Evolutionary conservation across 2,329 filamentous ascomycete genomes (phyloP).

Genomic region (Elsinoe perseae): DNA sequence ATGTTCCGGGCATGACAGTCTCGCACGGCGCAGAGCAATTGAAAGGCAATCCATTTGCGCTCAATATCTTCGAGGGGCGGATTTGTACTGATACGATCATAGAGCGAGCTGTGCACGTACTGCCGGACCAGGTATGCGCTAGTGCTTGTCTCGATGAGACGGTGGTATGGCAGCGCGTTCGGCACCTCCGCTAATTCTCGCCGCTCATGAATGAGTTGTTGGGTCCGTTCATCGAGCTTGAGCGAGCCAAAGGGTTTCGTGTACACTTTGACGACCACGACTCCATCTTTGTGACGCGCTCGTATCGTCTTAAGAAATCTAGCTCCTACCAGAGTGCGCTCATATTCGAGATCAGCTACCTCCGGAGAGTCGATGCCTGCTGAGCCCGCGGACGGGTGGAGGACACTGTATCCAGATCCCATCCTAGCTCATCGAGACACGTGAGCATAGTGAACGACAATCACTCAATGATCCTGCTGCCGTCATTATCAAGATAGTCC

Average conservation of each 20-base stretch:
- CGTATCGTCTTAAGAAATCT: constrained; percentile 96
- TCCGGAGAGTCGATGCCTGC: constrained; percentile 92
- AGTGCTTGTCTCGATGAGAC: constrained; percentile 82
- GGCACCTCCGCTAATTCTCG: constrained; percentile 72
- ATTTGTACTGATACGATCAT: constrained; percentile 91
- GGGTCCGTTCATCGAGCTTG: constrained; percentile 18
- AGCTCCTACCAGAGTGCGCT: constrained; percentile 82
- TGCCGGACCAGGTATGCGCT: constrained; percentile 91
- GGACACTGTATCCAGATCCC: constrained; percentile 95
- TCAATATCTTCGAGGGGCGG: constrained; percentile 96
- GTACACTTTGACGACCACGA: constrained; percentile 89
- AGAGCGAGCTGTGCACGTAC: constrained; percentile 91
- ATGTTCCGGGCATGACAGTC: constrained; percentile 86
- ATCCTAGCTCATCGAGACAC: constrained; percentile 46
- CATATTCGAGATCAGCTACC: constrained; percentile 81
- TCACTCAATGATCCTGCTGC: neutral
- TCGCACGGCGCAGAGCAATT: constrained; percentile 81
- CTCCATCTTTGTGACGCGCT: constrained; percentile 78
- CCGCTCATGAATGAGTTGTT: constrained; percentile 51
- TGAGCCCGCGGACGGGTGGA: constrained; percentile 81
- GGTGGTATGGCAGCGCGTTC: constrained; percentile 84
- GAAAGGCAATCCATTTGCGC: constrained; percentile 97
- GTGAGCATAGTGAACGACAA: neutral
- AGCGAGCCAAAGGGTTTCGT: constrained; percentile 68
- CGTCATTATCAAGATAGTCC: neutral